A percentile compares a stretch with the other conserved stretches of the same genome.
These are phyloP conservation scores for Saprolegnia parasitica DNA, from an alignment of 352 stramenopile species.

Conservation along the genomic window DNA sequence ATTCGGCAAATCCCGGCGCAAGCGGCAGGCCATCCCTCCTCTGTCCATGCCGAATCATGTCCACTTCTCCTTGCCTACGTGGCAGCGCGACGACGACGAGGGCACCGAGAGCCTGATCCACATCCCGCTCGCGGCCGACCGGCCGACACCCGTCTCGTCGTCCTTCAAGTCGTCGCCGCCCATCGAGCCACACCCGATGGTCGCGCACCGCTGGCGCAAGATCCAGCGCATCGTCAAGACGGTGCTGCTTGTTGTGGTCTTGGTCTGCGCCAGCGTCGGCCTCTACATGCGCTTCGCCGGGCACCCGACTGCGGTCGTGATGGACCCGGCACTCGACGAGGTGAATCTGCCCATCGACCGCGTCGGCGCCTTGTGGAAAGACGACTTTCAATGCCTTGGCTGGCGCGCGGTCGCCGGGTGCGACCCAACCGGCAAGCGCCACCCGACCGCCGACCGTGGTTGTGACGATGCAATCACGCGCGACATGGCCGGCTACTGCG, in stretches of 20 bases:
- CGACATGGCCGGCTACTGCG: conserved; percentile 47
- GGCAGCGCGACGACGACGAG: conserved; percentile 12
- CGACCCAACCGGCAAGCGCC: conserved; percentile 7
- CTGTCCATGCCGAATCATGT: conserved; percentile 6
- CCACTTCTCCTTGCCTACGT: conserved; percentile 4
- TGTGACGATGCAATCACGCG: conserved; percentile 42
- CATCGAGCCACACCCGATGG: conserved; percentile 3
- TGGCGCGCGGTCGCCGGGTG: conserved; percentile 27
- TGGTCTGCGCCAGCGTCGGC: not conserved
- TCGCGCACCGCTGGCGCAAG: conserved; percentile 12
- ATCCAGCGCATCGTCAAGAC: conserved; percentile 2
- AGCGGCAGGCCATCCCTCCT: not conserved
- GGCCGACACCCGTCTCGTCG: not conserved
- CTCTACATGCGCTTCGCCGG: conserved; percentile 9
- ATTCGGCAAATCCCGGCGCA: conserved; percentile 17
- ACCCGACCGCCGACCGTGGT: conserved; percentile 24
- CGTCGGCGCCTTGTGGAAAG: conserved; percentile 7
- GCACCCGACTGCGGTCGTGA: conserved; percentile 13
- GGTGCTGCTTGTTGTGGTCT: not conserved
- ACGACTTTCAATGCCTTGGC: conserved; percentile 29
- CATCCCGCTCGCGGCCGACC: not conserved
- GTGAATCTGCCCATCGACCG: conserved; percentile 17
- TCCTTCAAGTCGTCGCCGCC: not conserved
- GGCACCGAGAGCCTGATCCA: conserved; percentile 1
- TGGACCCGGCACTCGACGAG: conserved; percentile 9